Base-by-base conservation (phyloP, 495 filamentous ascomycete genomes). In the Trichoderma orchidacearum region DNA sequence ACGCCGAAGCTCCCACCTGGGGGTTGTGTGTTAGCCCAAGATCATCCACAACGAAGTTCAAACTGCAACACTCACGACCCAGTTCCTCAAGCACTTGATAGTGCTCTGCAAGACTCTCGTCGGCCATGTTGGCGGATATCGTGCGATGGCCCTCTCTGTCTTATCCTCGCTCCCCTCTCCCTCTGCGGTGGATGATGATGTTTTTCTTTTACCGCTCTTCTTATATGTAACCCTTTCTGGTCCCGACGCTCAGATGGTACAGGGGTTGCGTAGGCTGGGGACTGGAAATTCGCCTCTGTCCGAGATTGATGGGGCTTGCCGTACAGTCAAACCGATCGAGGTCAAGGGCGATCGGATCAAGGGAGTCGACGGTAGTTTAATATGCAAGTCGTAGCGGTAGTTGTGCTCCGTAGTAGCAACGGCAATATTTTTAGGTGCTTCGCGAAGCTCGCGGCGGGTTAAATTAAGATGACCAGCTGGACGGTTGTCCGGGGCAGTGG, bases 71-170 rank as follows among this genome's bases (percentile, higher is more conserved):
- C 88, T 75, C 69, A 95, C 90, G 89, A 60, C 90, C 90, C 58
- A 96, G 74, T 72, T 96, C 90, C 77, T 96, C 90, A 68, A 95
- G 78, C 65, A 95, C 82, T 73, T 92, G 86, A 68, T 94, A 96
- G 63, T 85, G 82, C 59, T 77, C 80, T 58, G 87, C 84, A 80
- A 91, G 85, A n/a, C 70, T 72, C 61, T 80, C 80, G 68, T 84
- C 79, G 34, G 79, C 78, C 74, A 77, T 77, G 34, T 58, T 64
- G 63, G 29, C 25, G 41, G 12, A 9, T 5, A 5, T 23, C 18
- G 27, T 25, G 41, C 41, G 41, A 48, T 48, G 7, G 2, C 18
- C 13, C 5, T 48, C 41, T 9, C 21, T 25, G 23, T 1, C 18
- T 48, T 15, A 9, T 41, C 17, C 36, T 21, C 2, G 23, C 21